Percentiles rank a stretch among this genome's conserved stretches.
phyloP scores from a whole-genome alignment of 805 yeast species.

The Vanderwaltozyma polyspora region DNA sequence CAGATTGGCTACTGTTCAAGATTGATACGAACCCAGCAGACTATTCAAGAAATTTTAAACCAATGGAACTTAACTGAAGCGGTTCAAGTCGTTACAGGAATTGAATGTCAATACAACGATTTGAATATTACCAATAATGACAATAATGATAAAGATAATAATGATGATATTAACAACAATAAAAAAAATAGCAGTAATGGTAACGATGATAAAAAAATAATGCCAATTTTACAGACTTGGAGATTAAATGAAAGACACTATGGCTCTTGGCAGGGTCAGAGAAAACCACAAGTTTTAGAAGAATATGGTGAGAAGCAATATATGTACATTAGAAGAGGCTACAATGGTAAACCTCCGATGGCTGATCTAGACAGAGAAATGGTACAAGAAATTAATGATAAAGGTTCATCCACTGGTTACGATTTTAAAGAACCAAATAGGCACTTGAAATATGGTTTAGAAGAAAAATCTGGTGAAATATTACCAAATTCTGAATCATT shows the following conservation, averaged over 20 bases:
- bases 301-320: conserved; percentile 63
- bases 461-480: conserved; percentile 29
- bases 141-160: too few relatives aligned
- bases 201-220: conserved; percentile 25
- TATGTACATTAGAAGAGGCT: conserved; percentile 72
- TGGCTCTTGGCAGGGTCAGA: conserved; percentile 71
- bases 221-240: conserved; percentile 56
- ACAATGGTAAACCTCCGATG: conserved; percentile 57
- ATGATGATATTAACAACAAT: conserved; percentile 3
- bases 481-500: conserved; percentile 68
- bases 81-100: conserved; percentile 15
- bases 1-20: conserved; percentile 61
- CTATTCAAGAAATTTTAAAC: conserved; percentile 55
- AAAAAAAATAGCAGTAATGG: too few relatives aligned
- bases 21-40: conserved; percentile 62
- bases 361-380: conserved; percentile 27
- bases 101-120: conserved; percentile 1
- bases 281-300: conserved; percentile 54
- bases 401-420: conserved; percentile 23
- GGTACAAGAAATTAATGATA: conserved; percentile 31
- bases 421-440: conserved; percentile 30
- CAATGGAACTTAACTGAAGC: conserved; percentile 28
- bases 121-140: too few relatives aligned
- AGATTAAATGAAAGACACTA: conserved; percentile 77
- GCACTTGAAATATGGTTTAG: conserved; percentile 22